These are phyloP conservation scores for Sclerotinia subarctica DNA, from an alignment of 2,329 filamentous ascomycete genomes.

Conservation along the genomic window DNA sequence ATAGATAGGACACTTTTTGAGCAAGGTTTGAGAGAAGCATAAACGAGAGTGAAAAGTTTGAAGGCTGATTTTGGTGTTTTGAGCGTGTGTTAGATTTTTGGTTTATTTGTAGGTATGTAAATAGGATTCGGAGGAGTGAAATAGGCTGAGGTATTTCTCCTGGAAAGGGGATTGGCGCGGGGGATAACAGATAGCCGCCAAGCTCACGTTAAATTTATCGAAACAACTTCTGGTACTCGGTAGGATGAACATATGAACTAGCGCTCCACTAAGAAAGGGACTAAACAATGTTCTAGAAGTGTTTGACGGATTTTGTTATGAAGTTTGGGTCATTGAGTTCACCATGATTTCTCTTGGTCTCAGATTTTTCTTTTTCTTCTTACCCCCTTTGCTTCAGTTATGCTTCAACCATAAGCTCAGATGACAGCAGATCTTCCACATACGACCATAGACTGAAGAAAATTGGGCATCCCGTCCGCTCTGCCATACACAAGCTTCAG, in stretches of 20 bases:
- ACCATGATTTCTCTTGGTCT: background rate
- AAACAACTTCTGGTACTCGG: background rate
- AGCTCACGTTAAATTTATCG: too few species aligned
- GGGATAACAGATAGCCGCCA: too few species aligned
- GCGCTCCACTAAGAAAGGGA: background rate
- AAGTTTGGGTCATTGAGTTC: too few species aligned
- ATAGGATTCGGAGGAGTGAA: too few species aligned
- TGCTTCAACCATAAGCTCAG: accelerated
- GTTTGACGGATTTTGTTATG: background rate
- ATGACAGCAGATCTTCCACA: accelerated
- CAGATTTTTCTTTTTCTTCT: background rate
- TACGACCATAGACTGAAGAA: constrained; percentile 13
- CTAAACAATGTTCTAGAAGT: background rate
- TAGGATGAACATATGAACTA: background rate
- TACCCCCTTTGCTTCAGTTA: accelerated
- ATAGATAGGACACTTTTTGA: too few species aligned
- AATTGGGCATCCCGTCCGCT: constrained; percentile 16
- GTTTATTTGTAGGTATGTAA: too few species aligned
- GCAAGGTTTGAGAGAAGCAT: too few species aligned
- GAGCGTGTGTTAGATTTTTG: too few species aligned
- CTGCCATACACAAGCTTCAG: constrained; percentile 17
- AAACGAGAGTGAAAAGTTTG: too few species aligned
- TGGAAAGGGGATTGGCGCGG: too few species aligned
- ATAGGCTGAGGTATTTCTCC: too few species aligned
- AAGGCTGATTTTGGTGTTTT: too few species aligned